These are phyloP conservation scores for Rhizoclosmatium sp. DNA, from an alignment of 192 early-diverging fungal species.

Conservation along the genomic window DNA sequence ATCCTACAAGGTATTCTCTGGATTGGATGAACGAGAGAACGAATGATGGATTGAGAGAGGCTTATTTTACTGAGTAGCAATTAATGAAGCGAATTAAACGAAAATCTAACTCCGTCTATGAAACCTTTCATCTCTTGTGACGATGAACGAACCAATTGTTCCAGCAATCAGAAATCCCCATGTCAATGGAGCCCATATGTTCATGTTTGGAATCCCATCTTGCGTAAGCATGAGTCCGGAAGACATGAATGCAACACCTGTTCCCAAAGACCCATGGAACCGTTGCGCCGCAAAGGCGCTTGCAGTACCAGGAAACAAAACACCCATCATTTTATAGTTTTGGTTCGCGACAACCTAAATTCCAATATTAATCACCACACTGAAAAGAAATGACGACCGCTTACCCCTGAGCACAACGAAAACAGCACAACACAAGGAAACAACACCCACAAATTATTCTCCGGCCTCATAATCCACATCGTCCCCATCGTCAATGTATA, in stretches of 20 bases:
- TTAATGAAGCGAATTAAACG: too few relatives aligned
- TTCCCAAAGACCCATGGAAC: slow-evolving; percentile 33
- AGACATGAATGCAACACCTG: slow-evolving; percentile 34
- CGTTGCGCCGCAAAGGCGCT: slow-evolving; percentile 41
- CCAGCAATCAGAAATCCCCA: slow-evolving; percentile 12
- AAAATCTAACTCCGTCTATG: too few relatives aligned
- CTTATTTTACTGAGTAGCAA: too few relatives aligned
- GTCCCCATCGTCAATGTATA: slow-evolving; percentile 19
- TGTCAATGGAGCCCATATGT: slow-evolving; percentile 22
- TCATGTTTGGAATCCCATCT: slow-evolving; percentile 18
- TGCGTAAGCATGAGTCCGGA: slow-evolving; percentile 8
- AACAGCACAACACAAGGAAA: slow-evolving; percentile 26
- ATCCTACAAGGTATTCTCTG: too few relatives aligned
- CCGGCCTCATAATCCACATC: slow-evolving; percentile 2
- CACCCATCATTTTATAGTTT: slow-evolving; percentile 37
- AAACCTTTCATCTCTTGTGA: slow-evolving; percentile 25
- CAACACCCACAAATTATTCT: slow-evolving; percentile 15
- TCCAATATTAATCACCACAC: not conserved
- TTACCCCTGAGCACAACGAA: slow-evolving; percentile 21
- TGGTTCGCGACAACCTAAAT: slow-evolving; percentile 28
- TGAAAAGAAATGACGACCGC: not conserved
- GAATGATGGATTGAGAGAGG: too few relatives aligned
- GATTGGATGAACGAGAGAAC: too few relatives aligned
- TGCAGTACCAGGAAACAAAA: slow-evolving; percentile 24
- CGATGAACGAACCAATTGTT: slow-evolving; percentile 9